Percentiles rank a stretch among this genome's conserved stretches.
phyloP scores from a whole-genome alignment of 192 early-diverging fungal genomes.

The Lobosporangium transversale region DNA sequence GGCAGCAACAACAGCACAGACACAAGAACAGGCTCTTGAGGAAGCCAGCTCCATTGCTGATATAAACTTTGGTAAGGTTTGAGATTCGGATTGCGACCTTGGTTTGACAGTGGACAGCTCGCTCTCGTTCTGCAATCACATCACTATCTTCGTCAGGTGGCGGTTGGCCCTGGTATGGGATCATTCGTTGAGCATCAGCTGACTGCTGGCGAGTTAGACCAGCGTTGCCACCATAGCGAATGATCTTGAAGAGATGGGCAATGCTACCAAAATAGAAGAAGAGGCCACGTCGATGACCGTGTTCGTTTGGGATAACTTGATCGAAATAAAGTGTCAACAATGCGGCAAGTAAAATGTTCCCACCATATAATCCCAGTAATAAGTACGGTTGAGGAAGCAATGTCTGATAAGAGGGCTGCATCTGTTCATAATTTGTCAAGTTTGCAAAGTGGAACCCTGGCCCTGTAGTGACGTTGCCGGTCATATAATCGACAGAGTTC shows the following conservation, averaged over 20 bases:
- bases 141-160: conserved; percentile 51
- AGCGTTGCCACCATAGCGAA: conserved; percentile 29
- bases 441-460: conserved; percentile 63
- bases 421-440: conserved; percentile 51
- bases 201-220: conserved; percentile 25
- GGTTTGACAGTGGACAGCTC: conserved; percentile 57
- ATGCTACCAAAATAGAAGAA: conserved; percentile 71
- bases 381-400: conserved; percentile 60
- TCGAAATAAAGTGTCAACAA: conserved; percentile 79
- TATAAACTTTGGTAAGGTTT: conserved; percentile 66
- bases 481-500: conserved; percentile 49
- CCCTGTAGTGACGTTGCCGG: conserved; percentile 63
- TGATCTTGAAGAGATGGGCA: conserved; percentile 60
- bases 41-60: conserved; percentile 28
- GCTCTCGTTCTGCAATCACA: conserved; percentile 57
- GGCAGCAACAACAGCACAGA: conserved; percentile 38
- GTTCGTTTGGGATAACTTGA: conserved; percentile 78
- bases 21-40: conserved; percentile 27
- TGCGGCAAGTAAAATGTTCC: conserved; percentile 59
- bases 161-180: conserved; percentile 38
- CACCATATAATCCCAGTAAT: conserved; percentile 62
- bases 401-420: conserved; percentile 27
- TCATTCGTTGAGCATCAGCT: conserved; percentile 55
- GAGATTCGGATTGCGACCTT: conserved; percentile 59
- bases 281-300: conserved; percentile 55